Conservation (phyloP, 2,329 filamentous ascomycete genomes). For the Thelonectria blattea region DNA sequence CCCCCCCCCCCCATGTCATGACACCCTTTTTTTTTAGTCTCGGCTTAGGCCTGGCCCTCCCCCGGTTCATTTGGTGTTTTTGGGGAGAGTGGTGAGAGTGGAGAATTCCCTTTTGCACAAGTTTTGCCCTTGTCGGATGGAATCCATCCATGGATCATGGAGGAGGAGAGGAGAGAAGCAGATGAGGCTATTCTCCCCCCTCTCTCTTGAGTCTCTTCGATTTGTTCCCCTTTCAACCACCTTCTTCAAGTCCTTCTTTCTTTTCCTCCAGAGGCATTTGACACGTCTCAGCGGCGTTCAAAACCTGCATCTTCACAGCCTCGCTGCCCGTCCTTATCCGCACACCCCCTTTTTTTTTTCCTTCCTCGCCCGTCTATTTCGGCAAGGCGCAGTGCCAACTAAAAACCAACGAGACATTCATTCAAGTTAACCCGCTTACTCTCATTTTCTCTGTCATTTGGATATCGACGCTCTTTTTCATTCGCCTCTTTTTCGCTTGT, state of each 20-base stretch:
- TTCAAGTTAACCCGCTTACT: not conserved
- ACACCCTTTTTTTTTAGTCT: conserved; percentile 1
- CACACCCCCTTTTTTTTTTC: not conserved
- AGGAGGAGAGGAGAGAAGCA: no score
- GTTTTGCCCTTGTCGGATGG: not conserved
- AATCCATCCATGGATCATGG: not conserved
- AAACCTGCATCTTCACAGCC: not conserved
- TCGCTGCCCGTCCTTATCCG: conserved; percentile 1
- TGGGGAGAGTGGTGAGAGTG: conserved; percentile 14
- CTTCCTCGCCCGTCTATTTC: not conserved
- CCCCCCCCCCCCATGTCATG: not conserved
- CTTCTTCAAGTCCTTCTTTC: no score
- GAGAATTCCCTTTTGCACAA: conserved; percentile 1
- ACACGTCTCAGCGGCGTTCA: no score
- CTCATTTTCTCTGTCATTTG: conserved; percentile 18
- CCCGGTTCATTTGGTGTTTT: conserved; percentile 13
- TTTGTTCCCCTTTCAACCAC: no score
- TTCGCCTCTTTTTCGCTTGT: conserved; percentile 9
- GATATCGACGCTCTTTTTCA: conserved; percentile 16
- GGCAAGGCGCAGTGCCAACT: conserved; percentile 8
- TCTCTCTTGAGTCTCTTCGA: no score
- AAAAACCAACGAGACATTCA: not conserved
- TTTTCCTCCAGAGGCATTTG: no score
- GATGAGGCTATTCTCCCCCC: no score
- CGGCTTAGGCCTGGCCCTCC: not conserved